phyloP scores from a whole-genome alignment of 768 basidiomycete genomes.

The Strobilomyces dryophilus region DNA sequence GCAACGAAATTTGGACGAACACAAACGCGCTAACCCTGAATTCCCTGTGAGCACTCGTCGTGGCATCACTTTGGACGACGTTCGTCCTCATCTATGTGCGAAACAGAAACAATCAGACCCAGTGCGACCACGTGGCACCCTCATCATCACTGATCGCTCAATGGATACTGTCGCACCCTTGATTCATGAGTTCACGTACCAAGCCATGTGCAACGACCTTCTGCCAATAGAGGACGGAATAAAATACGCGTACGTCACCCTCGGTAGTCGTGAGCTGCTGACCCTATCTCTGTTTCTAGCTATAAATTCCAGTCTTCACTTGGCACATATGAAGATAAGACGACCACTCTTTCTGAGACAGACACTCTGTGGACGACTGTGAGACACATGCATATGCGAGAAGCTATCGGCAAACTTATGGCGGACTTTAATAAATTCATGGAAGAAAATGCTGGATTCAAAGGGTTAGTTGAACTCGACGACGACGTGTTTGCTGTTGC shows the following conservation, averaged over 20 bases:
- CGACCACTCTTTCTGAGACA: conserved; percentile 76
- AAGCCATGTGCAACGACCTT: conserved; percentile 97
- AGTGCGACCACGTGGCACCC: conserved; percentile 67
- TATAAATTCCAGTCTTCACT: conserved; percentile 91
- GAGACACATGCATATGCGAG: conserved; percentile 98
- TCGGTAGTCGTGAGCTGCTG: conserved; percentile 7
- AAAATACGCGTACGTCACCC: conserved; percentile 72
- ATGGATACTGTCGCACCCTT: conserved; percentile 92
- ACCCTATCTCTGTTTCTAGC: conserved; percentile 35
- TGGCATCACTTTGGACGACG: not conserved
- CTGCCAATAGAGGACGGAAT: conserved; percentile 83
- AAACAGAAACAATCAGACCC: conserved; percentile 51
- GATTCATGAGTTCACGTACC: conserved; percentile 97
- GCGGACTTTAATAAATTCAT: conserved; percentile 93
- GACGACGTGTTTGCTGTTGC: not conserved
- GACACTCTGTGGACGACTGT: conserved; percentile 91
- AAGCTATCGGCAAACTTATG: conserved; percentile 97
- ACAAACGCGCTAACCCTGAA: conserved; percentile 81
- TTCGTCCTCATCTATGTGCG: not conserved
- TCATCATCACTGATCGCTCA: conserved; percentile 93
- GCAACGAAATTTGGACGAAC: conserved; percentile 78
- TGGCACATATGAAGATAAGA: conserved; percentile 86
- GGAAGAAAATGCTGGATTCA: conserved; percentile 91
- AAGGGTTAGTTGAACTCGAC: conserved; percentile 54
- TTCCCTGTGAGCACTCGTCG: conserved; percentile 63